A percentile compares a stretch with the other conserved stretches of the same genome.
These are phyloP conservation scores for Evernia prunastri DNA, from an alignment of 495 filamentous ascomycete species.

Conservation along the genomic window DNA sequence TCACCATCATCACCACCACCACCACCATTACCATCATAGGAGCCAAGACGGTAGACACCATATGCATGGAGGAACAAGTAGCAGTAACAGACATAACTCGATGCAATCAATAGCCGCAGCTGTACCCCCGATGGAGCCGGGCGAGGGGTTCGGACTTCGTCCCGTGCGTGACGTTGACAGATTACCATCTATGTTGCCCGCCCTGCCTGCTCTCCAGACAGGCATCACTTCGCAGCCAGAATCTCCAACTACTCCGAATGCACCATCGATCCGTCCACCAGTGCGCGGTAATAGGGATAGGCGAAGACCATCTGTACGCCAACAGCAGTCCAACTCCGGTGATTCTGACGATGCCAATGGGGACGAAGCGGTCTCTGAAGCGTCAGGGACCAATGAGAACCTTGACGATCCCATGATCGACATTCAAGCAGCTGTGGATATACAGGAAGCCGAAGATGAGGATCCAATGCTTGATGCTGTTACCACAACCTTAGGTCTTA, in stretches of 20 bases:
- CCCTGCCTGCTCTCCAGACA: constrained; percentile 65
- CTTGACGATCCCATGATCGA: constrained; percentile 64
- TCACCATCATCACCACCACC: constrained; percentile 45
- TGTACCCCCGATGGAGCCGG: constrained; percentile 64
- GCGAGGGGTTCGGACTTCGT: constrained; percentile 67
- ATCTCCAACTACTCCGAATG: constrained; percentile 85
- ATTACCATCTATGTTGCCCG: constrained; percentile 49
- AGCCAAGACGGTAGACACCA: constrained; percentile 55
- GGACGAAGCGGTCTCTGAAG: constrained; percentile 60
- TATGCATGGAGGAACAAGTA: constrained; percentile 17
- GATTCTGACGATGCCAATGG: constrained; percentile 80
- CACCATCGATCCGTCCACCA: constrained; percentile 50
- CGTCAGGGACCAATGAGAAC: constrained; percentile 56
- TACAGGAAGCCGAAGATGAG: constrained; percentile 68
- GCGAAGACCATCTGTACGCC: constrained; percentile 72
- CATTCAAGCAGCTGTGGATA: constrained; percentile 70
- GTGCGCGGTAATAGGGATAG: constrained; percentile 36
- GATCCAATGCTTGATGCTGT: constrained; percentile 72
- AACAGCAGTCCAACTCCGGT: constrained; percentile 79
- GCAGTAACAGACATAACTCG: constrained; percentile 44
- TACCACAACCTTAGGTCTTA: constrained; percentile 65
- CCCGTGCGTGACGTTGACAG: constrained; percentile 83
- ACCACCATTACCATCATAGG: constrained; percentile 53
- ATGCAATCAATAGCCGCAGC: constrained; percentile 64
- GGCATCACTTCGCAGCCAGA: constrained; percentile 80